A percentile compares a stretch with the other conserved stretches of the same genome.
Evolutionary conservation across 2,329 filamentous ascomycete species (phyloP).

Genomic region (Apiospora aurea): DNA sequence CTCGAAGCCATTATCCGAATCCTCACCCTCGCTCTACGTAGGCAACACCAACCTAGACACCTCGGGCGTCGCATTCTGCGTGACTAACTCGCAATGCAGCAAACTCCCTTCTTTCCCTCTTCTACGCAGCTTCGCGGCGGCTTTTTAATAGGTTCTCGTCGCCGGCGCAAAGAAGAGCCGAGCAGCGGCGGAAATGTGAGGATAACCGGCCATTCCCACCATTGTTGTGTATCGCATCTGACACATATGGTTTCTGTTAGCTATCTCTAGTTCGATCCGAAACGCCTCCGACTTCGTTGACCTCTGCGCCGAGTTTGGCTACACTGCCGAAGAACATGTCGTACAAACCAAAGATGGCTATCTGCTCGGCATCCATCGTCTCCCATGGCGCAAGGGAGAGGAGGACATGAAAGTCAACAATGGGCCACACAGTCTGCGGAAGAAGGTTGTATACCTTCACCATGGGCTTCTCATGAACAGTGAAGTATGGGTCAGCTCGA

Average conservation of each 20-base stretch:
- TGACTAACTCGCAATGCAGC: conserved; percentile 55
- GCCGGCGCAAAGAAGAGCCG: conserved; percentile 70
- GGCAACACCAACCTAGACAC: conserved; percentile 42
- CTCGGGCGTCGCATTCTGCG: neutral
- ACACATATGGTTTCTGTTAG: conserved; percentile 63
- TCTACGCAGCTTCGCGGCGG: conserved; percentile 81
- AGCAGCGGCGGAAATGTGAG: conserved; percentile 70
- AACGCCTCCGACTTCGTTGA: conserved; percentile 92
- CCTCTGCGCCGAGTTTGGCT: conserved; percentile 89
- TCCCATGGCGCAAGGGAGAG: conserved; percentile 84
- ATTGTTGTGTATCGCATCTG: conserved; percentile 52
- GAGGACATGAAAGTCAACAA: conserved; percentile 80
- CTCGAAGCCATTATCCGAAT: conserved; percentile 85
- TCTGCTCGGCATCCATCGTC: conserved; percentile 84
- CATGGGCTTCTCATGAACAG: conserved; percentile 98
- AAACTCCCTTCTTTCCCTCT: conserved; percentile 79
- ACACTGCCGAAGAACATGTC: conserved; percentile 94
- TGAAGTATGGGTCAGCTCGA: conserved; percentile 96
- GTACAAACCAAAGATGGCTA: conserved; percentile 95
- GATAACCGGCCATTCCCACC: conserved; percentile 51
- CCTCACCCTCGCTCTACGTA: conserved; percentile 87
- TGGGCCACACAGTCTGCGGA: conserved; percentile 71
- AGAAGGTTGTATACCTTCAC: conserved; percentile 91
- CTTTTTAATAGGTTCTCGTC: conserved; percentile 83
- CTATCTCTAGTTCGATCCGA: conserved; percentile 77